A percentile compares a stretch with the other conserved stretches of the same genome.
Conservation (phyloP, 2,329 filamentous ascomycete genomes). For the Penicillium sp. region DNA sequence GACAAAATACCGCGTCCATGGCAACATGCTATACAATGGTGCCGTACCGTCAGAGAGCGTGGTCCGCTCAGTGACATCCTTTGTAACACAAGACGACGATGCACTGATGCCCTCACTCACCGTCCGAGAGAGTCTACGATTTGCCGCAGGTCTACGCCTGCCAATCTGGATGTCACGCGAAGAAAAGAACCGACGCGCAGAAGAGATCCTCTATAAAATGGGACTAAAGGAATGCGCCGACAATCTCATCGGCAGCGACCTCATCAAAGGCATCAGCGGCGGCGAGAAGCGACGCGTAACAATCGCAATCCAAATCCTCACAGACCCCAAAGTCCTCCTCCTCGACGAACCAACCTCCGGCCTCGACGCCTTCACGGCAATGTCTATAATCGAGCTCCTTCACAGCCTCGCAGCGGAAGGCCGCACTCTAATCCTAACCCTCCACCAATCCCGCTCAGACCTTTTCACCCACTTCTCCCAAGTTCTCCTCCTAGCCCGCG, state of each 20-base stretch:
- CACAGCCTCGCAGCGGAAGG: slow-evolving; percentile 69
- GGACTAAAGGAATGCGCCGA: slow-evolving; percentile 76
- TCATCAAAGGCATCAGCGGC: slow-evolving; percentile 75
- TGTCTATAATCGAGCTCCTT: slow-evolving; percentile 72
- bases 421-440: slow-evolving; percentile 71
- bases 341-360: slow-evolving; percentile 76
- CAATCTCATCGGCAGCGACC: slow-evolving; percentile 68
- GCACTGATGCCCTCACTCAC: slow-evolving; percentile 71
- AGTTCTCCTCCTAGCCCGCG: slow-evolving; percentile 67
- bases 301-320: slow-evolving; percentile 74
- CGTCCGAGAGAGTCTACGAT: slow-evolving; percentile 70
- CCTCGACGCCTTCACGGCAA: slow-evolving; percentile 73
- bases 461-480: slow-evolving; percentile 70
- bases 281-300: slow-evolving; percentile 76
- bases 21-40: slow-evolving; percentile 68
- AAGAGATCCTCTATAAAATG: slow-evolving; percentile 71
- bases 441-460: slow-evolving; percentile 73
- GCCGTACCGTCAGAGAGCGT: slow-evolving; percentile 66
- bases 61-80: slow-evolving; percentile 69
- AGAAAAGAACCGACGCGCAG: slow-evolving; percentile 66
- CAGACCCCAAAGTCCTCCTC: slow-evolving; percentile 68
- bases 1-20: slow-evolving; percentile 61
- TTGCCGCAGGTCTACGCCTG: slow-evolving; percentile 68
- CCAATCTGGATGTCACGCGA: slow-evolving; percentile 67
- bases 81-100: slow-evolving; percentile 76